Evolutionary conservation across 306 rosid genomes (phyloP).

Genomic region (Psophocarpus tetragonolobus): DNA sequence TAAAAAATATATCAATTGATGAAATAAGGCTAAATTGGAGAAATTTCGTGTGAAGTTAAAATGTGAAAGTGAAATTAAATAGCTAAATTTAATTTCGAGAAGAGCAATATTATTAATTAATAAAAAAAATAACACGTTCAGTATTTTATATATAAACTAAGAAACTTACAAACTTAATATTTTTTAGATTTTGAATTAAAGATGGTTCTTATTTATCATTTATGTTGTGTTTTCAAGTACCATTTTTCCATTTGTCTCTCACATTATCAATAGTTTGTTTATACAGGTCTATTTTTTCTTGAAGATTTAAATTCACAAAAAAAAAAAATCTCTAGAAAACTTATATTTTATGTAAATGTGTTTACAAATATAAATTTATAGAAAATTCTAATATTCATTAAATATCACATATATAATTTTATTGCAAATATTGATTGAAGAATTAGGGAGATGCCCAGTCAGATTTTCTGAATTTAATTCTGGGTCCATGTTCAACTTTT

Average conservation of each 20-base stretch:
- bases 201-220: too few relatives aligned
- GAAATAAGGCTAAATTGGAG: neutral
- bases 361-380: neutral
- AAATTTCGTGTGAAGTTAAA: too few relatives aligned
- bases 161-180: too few relatives aligned
- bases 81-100: too few relatives aligned
- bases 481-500: conserved; percentile 18
- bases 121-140: too few relatives aligned
- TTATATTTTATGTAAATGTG: neutral
- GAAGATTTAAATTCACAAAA: neutral
- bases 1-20: neutral
- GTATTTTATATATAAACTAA: too few relatives aligned
- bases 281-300: neutral
- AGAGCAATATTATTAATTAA: too few relatives aligned
- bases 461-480: conserved; percentile 1
- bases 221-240: too few relatives aligned
- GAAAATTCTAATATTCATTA: neutral
- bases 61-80: too few relatives aligned
- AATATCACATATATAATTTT: neutral
- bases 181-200: too few relatives aligned
- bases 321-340: neutral
- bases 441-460: neutral
- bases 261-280: too few relatives aligned
- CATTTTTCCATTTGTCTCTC: too few relatives aligned
- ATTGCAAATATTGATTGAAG: neutral